These are phyloP conservation scores for Galerina marginata DNA, from an alignment of 768 basidiomycete species.

Conservation along the genomic window DNA sequence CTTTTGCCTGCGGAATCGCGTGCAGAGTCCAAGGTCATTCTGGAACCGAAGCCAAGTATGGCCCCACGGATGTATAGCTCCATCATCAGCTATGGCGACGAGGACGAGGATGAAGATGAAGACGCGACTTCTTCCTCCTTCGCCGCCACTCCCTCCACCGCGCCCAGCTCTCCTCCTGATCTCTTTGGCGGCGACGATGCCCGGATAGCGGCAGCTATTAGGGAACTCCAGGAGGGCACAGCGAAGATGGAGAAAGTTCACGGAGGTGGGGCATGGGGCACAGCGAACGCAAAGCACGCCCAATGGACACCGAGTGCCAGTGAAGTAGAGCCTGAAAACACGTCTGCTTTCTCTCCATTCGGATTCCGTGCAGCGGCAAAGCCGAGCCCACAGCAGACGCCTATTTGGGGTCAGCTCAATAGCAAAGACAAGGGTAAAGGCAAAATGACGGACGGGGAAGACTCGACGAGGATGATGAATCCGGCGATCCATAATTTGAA, in stretches of 20 bases:
- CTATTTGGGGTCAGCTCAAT: slow-evolving; percentile 14
- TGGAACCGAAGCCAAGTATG: slow-evolving; percentile 48
- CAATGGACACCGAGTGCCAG: slow-evolving; percentile 13
- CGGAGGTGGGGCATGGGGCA: slow-evolving; percentile 15
- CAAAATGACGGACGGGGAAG: slow-evolving; percentile 15
- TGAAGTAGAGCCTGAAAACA: slow-evolving; percentile 9
- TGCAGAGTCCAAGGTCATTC: slow-evolving; percentile 26
- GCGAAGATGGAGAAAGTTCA: slow-evolving; percentile 8
- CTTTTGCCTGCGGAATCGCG: slow-evolving; percentile 25
- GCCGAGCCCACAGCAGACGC: slow-evolving; percentile 6
- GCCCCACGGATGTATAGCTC: slow-evolving; percentile 41
- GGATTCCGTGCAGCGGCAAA: slow-evolving; percentile 3
- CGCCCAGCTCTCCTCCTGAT: slow-evolving; percentile 32
- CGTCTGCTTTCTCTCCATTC: slow-evolving; percentile 8
- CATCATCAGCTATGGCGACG: slow-evolving; percentile 40
- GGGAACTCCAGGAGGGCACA: slow-evolving; percentile 22
- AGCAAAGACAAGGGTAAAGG: slow-evolving; percentile 17
- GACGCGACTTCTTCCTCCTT: slow-evolving; percentile 26
- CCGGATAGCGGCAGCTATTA: slow-evolving; percentile 29
- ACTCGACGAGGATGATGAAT: slow-evolving; percentile 6
- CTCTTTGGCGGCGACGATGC: slow-evolving; percentile 31
- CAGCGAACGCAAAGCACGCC: slow-evolving; percentile 9
- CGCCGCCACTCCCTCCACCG: slow-evolving; percentile 32
- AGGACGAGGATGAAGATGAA: slow-evolving; percentile 17
- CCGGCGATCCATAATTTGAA: slow-evolving; percentile 21